phyloP scores from a whole-genome alignment of 106 monocot species.

The Dendrobium chrysotoxum region DNA sequence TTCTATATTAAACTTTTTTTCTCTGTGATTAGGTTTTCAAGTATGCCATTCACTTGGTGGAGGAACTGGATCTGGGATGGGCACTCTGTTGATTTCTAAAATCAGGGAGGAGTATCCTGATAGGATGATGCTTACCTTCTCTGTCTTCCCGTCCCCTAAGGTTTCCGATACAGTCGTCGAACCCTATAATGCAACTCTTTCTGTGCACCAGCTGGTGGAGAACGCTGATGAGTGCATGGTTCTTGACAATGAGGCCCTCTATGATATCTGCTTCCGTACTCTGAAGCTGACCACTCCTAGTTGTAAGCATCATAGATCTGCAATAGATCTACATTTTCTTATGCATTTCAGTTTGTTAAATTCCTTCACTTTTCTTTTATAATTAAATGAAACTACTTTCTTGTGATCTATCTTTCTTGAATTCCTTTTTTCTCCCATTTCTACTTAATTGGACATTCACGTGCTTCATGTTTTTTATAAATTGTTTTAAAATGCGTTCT shows the following conservation, averaged over 20 bases:
- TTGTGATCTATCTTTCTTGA: too few relatives aligned
- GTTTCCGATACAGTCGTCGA: constrained; percentile 54
- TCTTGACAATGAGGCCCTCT: constrained; percentile 45
- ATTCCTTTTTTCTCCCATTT: neutral
- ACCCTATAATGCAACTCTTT: constrained; percentile 48
- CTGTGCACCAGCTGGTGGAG: constrained; percentile 47
- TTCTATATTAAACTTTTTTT: neutral
- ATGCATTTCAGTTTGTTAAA: neutral
- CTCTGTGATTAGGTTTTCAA: neutral
- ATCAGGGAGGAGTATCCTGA: constrained; percentile 47
- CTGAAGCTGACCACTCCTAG: constrained; percentile 12
- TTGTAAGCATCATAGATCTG: neutral
- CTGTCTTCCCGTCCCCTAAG: constrained; percentile 38
- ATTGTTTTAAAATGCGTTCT: neutral
- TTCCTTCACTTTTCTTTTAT: neutral
- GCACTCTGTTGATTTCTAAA: constrained; percentile 44
- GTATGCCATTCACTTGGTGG: constrained; percentile 12
- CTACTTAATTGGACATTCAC: neutral
- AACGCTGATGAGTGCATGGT: constrained; percentile 58
- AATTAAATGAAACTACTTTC: neutral
- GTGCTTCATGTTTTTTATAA: neutral
- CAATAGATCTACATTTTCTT: too few relatives aligned
- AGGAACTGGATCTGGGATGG: constrained; percentile 30
- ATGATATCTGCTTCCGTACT: constrained; percentile 48
- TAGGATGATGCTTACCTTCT: constrained; percentile 13